Evolutionary conservation across 1,284 basidiomycete species (phyloP).

Genomic region (Pterula multifida): DNA sequence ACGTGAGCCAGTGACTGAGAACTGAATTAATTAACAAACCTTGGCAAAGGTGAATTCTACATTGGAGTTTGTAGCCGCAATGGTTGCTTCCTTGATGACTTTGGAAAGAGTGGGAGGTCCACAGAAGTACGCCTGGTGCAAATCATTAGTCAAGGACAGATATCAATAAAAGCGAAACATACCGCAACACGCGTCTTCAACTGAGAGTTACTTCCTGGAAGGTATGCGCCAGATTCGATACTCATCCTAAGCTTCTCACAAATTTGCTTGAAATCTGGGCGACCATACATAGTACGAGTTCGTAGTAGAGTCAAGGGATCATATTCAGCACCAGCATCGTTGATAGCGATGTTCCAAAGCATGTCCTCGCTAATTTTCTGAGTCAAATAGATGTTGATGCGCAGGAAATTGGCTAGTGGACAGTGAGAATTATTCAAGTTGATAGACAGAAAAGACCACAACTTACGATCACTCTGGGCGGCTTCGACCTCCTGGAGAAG

Average conservation of each 20-base stretch:
- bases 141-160: slow-evolving; percentile 2
- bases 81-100: slow-evolving; percentile 58
- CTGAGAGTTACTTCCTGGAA: slow-evolving; percentile 65
- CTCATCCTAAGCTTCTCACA: slow-evolving; percentile 60
- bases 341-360: slow-evolving; percentile 84
- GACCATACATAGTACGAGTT: slow-evolving; percentile 78
- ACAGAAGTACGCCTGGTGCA: slow-evolving; percentile 71
- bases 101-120: slow-evolving; percentile 66
- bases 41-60: slow-evolving; percentile 77
- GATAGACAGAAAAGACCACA: neutral
- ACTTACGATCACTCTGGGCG: slow-evolving; percentile 70
- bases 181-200: slow-evolving; percentile 75
- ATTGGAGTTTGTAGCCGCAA: slow-evolving; percentile 36
- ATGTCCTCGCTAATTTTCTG: slow-evolving; percentile 77
- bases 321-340: slow-evolving; percentile 70
- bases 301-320: slow-evolving; percentile 80
- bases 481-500: slow-evolving; percentile 77
- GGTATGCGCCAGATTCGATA: slow-evolving; percentile 69
- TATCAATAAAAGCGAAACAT: slow-evolving; percentile 18
- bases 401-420: slow-evolving; percentile 68
- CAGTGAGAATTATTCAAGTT: slow-evolving; percentile 5
- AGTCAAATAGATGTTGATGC: slow-evolving; percentile 84
- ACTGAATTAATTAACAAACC: slow-evolving; percentile 21
- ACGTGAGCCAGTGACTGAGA: slow-evolving; percentile 6
- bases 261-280: slow-evolving; percentile 77